Conservation (phyloP, 2,329 filamentous ascomycete genomes). For the Diplodia seriata region DNA sequence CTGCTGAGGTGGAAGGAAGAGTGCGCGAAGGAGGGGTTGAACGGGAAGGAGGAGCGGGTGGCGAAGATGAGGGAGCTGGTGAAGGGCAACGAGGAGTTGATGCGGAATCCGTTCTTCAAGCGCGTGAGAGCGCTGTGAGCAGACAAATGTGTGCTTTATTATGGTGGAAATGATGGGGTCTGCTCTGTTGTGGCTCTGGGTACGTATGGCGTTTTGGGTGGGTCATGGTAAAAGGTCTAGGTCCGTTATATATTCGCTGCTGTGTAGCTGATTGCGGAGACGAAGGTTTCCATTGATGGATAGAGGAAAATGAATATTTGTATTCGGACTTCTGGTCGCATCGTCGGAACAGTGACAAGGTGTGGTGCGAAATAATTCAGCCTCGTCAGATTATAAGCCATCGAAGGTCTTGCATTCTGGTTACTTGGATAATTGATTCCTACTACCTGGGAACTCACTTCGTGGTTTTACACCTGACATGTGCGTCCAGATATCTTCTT, state of each 20-base stretch:
- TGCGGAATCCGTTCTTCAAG: slow-evolving; percentile 72
- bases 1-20: slow-evolving; percentile 83
- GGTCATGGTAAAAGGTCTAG: not conserved
- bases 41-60: slow-evolving; percentile 75
- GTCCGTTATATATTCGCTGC: not conserved
- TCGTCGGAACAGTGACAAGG: no score
- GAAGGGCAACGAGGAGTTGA: slow-evolving; percentile 69
- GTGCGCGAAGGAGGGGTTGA: slow-evolving; percentile 65
- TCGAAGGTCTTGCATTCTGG: no score
- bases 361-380: no score
- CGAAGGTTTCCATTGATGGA: not conserved
- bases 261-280: not conserved
- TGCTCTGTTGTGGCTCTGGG: not conserved
- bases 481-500: no score
- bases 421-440: no score
- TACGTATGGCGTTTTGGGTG: not conserved
- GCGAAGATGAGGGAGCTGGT: slow-evolving; percentile 81
- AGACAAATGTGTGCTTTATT: not conserved
- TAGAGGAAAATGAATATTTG: no score
- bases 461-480: no score
- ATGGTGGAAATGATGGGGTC: not conserved
- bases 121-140: slow-evolving; percentile 55
- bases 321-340: no score
- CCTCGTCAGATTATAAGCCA: no score
- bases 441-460: no score